Percentiles rank a stretch among this genome's conserved stretches.
Evolutionary conservation across 805 yeast genomes (phyloP).

Genomic region (Dipodascus geniculatus): DNA sequence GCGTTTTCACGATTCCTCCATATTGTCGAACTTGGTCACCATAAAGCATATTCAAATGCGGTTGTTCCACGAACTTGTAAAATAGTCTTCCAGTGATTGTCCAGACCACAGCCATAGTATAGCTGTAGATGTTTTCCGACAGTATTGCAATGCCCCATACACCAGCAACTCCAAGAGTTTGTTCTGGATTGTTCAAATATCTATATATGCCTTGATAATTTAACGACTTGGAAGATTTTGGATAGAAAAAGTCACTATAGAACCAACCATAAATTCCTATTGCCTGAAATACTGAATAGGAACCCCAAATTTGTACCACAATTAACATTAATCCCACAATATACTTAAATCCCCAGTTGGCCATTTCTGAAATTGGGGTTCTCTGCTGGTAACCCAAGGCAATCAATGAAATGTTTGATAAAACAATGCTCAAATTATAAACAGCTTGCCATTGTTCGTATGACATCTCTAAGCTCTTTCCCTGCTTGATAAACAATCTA

Average conservation of each 20-base stretch:
- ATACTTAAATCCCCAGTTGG: slow-evolving; percentile 36
- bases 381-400: slow-evolving; percentile 24
- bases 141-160: slow-evolving; percentile 62
- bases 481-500: slow-evolving; percentile 48
- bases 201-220: slow-evolving; percentile 74
- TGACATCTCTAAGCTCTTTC: slow-evolving; percentile 51
- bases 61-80: slow-evolving; percentile 61
- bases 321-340: slow-evolving; percentile 48
- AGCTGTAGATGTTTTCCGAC: slow-evolving; percentile 36
- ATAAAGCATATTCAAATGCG: slow-evolving; percentile 65
- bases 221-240: slow-evolving; percentile 32
- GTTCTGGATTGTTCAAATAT: slow-evolving; percentile 74
- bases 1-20: slow-evolving; percentile 30
- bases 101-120: slow-evolving; percentile 51
- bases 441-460: slow-evolving; percentile 63
- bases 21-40: slow-evolving; percentile 50
- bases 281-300: slow-evolving; percentile 51
- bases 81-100: slow-evolving; percentile 52
- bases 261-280: slow-evolving; percentile 86
- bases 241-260: slow-evolving; percentile 72
- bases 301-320: slow-evolving; percentile 55
- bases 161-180: slow-evolving; percentile 65
- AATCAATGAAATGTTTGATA: slow-evolving; percentile 45
- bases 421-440: slow-evolving; percentile 39
- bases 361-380: slow-evolving; percentile 20